Conservation (phyloP, 768 basidiomycete genomes). For the Russula virescens region DNA sequence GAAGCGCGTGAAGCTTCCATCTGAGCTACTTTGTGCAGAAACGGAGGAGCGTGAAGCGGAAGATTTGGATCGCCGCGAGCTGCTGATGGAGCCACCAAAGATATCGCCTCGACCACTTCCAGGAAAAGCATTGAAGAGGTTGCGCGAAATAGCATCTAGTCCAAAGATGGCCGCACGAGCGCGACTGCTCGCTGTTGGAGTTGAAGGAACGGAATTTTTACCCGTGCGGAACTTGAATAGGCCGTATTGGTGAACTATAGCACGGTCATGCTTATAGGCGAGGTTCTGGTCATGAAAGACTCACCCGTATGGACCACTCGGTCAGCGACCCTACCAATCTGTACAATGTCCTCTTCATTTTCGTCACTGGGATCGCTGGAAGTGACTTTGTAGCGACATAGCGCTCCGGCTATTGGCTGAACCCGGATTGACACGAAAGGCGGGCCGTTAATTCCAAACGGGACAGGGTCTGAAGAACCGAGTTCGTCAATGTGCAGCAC, state of each 20-base stretch:
- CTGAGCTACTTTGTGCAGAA: slow-evolving; percentile 64
- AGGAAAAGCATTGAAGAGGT: slow-evolving; percentile 70
- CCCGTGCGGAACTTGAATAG: slow-evolving; percentile 84
- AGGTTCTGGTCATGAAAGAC: slow-evolving; percentile 26
- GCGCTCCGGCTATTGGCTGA: slow-evolving; percentile 77
- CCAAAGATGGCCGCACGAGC: slow-evolving; percentile 78
- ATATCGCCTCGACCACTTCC: slow-evolving; percentile 68
- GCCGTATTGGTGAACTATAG: slow-evolving; percentile 77
- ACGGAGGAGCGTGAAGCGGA: slow-evolving; percentile 66
- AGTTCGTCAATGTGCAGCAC: slow-evolving; percentile 79
- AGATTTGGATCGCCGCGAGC: slow-evolving; percentile 65
- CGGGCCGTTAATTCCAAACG: slow-evolving; percentile 61
- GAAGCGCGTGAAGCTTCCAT: slow-evolving; percentile 65
- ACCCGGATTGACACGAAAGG: slow-evolving; percentile 78
- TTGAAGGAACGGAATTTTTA: slow-evolving; percentile 71
- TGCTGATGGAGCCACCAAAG: slow-evolving; percentile 66
- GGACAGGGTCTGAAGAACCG: slow-evolving; percentile 70
- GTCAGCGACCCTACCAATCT: slow-evolving; percentile 64
- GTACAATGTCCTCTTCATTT: slow-evolving; percentile 76
- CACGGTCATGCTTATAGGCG: slow-evolving; percentile 13
- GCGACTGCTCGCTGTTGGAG: slow-evolving; percentile 74
- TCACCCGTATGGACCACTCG: slow-evolving; percentile 79
- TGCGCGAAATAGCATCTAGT: slow-evolving; percentile 84
- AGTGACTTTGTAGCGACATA: slow-evolving; percentile 72
- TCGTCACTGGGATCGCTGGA: slow-evolving; percentile 72